phyloP scores from a whole-genome alignment of 1,139 yeast species.

The Meyerozyma elateridarum region DNA sequence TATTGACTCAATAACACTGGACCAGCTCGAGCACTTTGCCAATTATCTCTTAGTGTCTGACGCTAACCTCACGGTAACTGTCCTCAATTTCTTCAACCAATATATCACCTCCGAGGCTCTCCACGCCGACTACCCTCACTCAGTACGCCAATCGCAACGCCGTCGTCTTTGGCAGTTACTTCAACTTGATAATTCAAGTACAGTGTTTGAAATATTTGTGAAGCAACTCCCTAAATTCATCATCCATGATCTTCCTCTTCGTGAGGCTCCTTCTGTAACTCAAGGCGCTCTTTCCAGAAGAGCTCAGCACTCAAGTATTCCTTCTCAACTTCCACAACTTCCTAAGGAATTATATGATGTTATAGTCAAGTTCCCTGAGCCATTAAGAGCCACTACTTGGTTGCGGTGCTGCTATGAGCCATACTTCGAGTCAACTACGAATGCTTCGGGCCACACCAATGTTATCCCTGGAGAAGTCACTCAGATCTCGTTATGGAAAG shows the following conservation, averaged over 20 bases:
- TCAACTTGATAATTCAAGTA: constrained; percentile 23
- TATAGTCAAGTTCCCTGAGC: constrained; percentile 69
- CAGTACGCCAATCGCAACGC: constrained; percentile 30
- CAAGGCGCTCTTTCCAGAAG: constrained; percentile 30
- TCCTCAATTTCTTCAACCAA: constrained; percentile 35
- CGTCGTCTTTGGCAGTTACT: constrained; percentile 30
- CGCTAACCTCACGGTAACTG: constrained; percentile 29
- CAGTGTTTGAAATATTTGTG: constrained; percentile 45
- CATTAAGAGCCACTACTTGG: constrained; percentile 92
- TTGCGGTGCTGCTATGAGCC: constrained; percentile 89
- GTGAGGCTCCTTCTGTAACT: constrained; percentile 18
- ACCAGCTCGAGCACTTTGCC: constrained; percentile 29
- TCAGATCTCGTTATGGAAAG: constrained; percentile 93
- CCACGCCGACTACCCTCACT: constrained; percentile 26
- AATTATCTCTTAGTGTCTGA: constrained; percentile 34
- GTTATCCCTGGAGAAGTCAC: constrained; percentile 72
- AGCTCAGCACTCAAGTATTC: constrained; percentile 41
- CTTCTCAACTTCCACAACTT: constrained; percentile 55
- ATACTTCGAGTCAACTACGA: constrained; percentile 15
- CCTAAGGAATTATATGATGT: constrained; percentile 55
- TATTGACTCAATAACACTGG: constrained; percentile 34
- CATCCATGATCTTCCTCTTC: constrained; percentile 23
- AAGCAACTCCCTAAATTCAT: constrained; percentile 62
- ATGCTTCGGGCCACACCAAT: constrained; percentile 14
- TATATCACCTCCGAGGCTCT: constrained; percentile 38